Percentiles rank a stretch among this genome's conserved stretches.
These are phyloP conservation scores for Mucor saturninus DNA, from an alignment of 371 early-diverging fungal species.

Conservation along the genomic window DNA sequence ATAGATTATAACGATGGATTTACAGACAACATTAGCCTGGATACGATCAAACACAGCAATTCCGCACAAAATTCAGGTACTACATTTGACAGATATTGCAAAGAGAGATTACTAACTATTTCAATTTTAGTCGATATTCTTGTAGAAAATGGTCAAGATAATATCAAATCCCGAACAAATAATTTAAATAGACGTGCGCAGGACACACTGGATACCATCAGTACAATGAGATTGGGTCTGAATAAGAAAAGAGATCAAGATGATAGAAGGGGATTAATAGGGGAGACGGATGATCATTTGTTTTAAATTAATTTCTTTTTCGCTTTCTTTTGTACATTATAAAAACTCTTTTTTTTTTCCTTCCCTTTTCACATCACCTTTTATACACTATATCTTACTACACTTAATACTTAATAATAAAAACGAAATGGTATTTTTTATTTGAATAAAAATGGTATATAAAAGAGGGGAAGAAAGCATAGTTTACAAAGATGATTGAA, in stretches of 20 bases:
- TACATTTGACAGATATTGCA: background rate
- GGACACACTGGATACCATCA: conserved; percentile 27
- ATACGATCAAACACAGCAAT: conserved; percentile 10
- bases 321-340: background rate
- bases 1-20: conserved; percentile 15
- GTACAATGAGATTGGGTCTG: conserved; percentile 15
- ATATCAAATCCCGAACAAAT: background rate
- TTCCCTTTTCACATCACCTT: too few species aligned
- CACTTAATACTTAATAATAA: background rate
- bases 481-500: conserved; percentile 27
- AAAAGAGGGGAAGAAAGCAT: background rate
- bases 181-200: conserved; percentile 21
- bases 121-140: conserved; percentile 13
- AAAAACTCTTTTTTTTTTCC: background rate
- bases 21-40: conserved; percentile 21
- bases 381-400: conserved; percentile 1
- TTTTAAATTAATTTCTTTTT: conserved; percentile 4
- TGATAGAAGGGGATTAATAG: conserved; percentile 19
- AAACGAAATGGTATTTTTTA: background rate
- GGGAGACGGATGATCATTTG: conserved; percentile 11
- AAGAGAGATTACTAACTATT: background rate
- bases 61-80: conserved; percentile 14
- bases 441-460: background rate
- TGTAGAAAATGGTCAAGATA: background rate
- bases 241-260: conserved; percentile 16